phyloP scores from a whole-genome alignment of 1,284 basidiomycete species.

The Heterobasidion occidentale region DNA sequence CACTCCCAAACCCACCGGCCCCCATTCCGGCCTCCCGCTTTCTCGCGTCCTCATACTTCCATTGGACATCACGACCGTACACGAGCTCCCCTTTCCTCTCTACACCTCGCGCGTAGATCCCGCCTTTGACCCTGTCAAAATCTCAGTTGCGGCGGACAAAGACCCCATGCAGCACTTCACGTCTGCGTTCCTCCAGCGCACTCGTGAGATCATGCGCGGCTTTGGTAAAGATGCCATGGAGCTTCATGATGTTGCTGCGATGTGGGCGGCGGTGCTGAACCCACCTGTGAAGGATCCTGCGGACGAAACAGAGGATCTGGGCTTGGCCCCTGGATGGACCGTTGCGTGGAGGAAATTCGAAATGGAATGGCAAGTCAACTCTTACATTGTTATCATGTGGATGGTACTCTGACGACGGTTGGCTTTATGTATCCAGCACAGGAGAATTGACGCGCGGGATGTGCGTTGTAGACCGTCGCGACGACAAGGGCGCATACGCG shows the following conservation, averaged over 20 bases:
- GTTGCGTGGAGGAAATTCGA: constrained; percentile 46
- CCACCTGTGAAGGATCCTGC: constrained; percentile 34
- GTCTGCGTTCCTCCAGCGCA: constrained; percentile 69
- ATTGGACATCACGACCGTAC: constrained; percentile 75
- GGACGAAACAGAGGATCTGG: constrained; percentile 16
- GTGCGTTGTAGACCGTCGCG: constrained; percentile 64
- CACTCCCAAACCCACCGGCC: constrained; percentile 24
- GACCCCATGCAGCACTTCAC: constrained; percentile 66
- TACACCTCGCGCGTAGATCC: constrained; percentile 51
- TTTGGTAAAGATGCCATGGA: constrained; percentile 81
- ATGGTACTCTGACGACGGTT: neutral
- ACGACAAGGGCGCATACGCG: constrained; percentile 50
- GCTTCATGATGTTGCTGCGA: constrained; percentile 75
- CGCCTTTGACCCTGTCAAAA: constrained; percentile 38
- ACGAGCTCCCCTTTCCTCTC: constrained; percentile 67
- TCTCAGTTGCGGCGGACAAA: constrained; percentile 38
- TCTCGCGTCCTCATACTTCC: constrained; percentile 68
- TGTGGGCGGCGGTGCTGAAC: constrained; percentile 74
- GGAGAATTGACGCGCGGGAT: constrained; percentile 65
- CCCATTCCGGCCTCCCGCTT: constrained; percentile 38
- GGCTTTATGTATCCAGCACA: constrained; percentile 17
- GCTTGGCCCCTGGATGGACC: constrained; percentile 43
- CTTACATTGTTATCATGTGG: neutral
- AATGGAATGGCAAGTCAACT: constrained; percentile 52
- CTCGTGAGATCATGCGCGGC: constrained; percentile 61